Evolutionary conservation across 768 basidiomycete species (phyloP), one percentile per base, ranked within the genome.

Genomic region (Boletus rubroflammeus): DNA sequence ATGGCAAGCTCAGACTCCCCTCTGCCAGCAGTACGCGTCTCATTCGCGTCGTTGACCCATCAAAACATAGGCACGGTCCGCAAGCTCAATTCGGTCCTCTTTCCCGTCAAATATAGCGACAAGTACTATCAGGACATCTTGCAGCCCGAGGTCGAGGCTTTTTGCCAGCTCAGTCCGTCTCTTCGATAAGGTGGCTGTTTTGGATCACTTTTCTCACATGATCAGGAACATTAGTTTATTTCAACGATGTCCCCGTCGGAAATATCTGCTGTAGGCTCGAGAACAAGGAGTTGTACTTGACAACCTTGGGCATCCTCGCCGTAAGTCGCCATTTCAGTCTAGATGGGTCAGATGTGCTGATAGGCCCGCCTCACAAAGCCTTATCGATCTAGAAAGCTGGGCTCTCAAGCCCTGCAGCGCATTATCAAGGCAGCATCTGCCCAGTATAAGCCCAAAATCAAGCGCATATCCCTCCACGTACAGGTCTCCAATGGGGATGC

Each of bases 231-330:
- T 42, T 62, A 93, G 93, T 94, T 45, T 94, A 93, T 73, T 94
- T 88, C 74, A 94, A 93, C 74, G 93, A 96, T 74, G 78, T 96
- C 53, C 91, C 93, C 43, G 86, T 95, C 58, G 93, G 93, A 55
- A 90, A 85, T 5, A 81, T 94, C 64, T 93, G 90, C 70, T 92
- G 89, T 74, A 82, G 90, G 54, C 71, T 93, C 56, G 93, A 96
- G 71, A 79, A 75, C 50, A 81, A 83, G 21, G 69, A 67, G 55
- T 43, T 72, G 49, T 95, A 95, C 73, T 78, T 94, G 66, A 91
- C 93, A 86, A 95, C 93, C 47, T 86, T 95, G 85, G 93, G 92
- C 41, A 74, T 95, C 58, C 83, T 95, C 51, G 91, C 90, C 52
- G 91, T 93, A 75, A 72, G 83, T 74, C 54, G 52, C 50, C 46